Evolutionary conservation across 1,284 basidiomycete species (phyloP), one percentile per base, ranked within the genome.

Genomic region (Rhodotorula sp.): DNA sequence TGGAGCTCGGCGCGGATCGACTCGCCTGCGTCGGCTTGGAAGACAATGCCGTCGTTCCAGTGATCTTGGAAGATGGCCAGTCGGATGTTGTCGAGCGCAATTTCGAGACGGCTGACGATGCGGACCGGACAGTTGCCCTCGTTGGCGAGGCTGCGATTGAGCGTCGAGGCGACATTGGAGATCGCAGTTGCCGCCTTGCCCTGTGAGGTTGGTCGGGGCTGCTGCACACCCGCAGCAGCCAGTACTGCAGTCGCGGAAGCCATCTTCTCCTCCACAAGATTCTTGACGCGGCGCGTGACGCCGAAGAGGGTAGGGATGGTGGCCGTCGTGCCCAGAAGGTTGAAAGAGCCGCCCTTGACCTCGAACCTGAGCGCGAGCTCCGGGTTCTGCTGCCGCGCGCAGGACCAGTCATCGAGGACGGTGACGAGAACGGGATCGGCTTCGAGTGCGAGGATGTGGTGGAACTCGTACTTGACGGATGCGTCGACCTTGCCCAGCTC

Each of bases 401-500:
- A 48, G 7, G 68, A 69, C 76, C 76, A 77, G 45, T 77, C 73
- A 48, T 77, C 76, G 21, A 21, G 64, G 34, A 74, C 72, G 17
- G 50, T 54, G 41, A 77, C 41, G 23, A 49, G 56, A 45, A 77
- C 68, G 17, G 76, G 76, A 50, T 77, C 76, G 25, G 64, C 61
- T 17, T 68, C 41, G 34, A 76, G 23, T 4, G 75, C 55, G 17
- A 77, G 66, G 25, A 74, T 64, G 57, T 62, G 69, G 41, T 70
- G 72, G 60, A 68, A 70, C 48, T 74, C 73, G 57, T 68, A 72
- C 44, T 76, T 71, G 46, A 77, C 16, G 10, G 49, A 21, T 4
- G 60, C 74, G 8, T 61, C 55, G 23, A 72, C 57, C 50, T 64
- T 55, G 50, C 76, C 76, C 19, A 75, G 41, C 19, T 64, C 50